phyloP scores from a whole-genome alignment of 257 asterid genomes.

The Cordia subcordata region DNA sequence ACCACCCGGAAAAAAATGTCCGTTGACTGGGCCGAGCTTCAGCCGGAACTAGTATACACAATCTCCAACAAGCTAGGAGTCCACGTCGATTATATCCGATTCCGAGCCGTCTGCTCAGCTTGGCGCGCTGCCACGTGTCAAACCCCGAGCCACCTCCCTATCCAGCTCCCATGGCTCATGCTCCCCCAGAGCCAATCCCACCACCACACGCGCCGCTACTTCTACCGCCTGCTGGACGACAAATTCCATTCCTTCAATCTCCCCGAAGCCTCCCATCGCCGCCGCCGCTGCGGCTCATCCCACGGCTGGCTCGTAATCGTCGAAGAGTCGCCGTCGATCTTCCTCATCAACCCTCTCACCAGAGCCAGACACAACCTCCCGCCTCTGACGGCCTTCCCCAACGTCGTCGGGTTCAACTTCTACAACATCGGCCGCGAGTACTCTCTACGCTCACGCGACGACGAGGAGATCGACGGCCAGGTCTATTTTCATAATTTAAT shows the following conservation, averaged over 20 bases:
- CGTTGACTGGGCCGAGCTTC: conserved; percentile 69
- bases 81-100: conserved; percentile 57
- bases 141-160: conserved; percentile 47
- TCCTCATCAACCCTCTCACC: conserved; percentile 72
- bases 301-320: conserved; percentile 63
- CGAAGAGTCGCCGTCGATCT: conserved; percentile 62
- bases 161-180: conserved; percentile 89
- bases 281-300: conserved; percentile 80
- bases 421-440: conserved; percentile 63
- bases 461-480: conserved; percentile 2
- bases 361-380: conserved; percentile 54
- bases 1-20: conserved; percentile 18
- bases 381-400: conserved; percentile 50
- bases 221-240: conserved; percentile 38
- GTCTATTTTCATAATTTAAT: conserved; percentile 24
- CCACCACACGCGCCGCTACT: conserved; percentile 25
- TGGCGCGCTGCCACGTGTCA: conserved; percentile 54
- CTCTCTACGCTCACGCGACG: conserved; percentile 32
- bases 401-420: conserved; percentile 46
- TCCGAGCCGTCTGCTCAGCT: conserved; percentile 55
- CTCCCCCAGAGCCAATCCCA: conserved; percentile 44
- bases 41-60: conserved; percentile 55
- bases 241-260: conserved; percentile 42
- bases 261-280: conserved; percentile 52
- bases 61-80: conserved; percentile 33